Evolutionary conservation across 257 asterid species (phyloP), one percentile per base, ranked within the genome.

Genomic region (Salvia hispanica): DNA sequence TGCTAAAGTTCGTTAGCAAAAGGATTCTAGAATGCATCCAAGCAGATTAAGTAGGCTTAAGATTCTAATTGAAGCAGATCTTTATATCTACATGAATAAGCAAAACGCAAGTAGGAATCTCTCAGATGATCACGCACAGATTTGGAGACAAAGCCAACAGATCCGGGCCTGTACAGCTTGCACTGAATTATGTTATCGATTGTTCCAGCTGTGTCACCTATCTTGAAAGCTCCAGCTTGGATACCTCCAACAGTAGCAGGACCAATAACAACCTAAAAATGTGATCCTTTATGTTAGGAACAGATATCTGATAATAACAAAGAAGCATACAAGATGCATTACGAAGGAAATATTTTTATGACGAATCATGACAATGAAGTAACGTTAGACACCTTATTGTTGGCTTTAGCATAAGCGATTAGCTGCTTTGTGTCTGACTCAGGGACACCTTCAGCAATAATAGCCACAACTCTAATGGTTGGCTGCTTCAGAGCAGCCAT

Each of bases 141-240:
- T 88, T 94, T 94, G 76, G 99, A 91, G 80, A 94, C 98, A 71
- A 94, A 94, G 42, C 99, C 99, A 70, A 94, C 95, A 54, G 96
- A 91, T 58, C 99, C 99, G 70, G 99, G 97, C 78, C 98, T 81
- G 86, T 94, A 94, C 74, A 94, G 77, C 79, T 94, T 94, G 96
- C 96, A 88, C 0, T 88, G 93, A 67, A 91, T 83, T 50, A 94
- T 91, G 60, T 94, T 94, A 79, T 94, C 99, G 74, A 94, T 87
- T 72, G 99, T 91, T 74, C 99, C 99, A 65, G 96, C 98, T 37
- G 99, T 94, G 70, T 94, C 98, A 69, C 99, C 99, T 71, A 94
- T 94, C 83, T 91, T 94, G 71, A 94, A 94, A 45, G 98, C 98
- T 76, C 99, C 99, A 78, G 99, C 99, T 83, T 94, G 99, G 78